phyloP scores from a whole-genome alignment of 371 early-diverging fungal species.

The Mucor circinelloides region DNA sequence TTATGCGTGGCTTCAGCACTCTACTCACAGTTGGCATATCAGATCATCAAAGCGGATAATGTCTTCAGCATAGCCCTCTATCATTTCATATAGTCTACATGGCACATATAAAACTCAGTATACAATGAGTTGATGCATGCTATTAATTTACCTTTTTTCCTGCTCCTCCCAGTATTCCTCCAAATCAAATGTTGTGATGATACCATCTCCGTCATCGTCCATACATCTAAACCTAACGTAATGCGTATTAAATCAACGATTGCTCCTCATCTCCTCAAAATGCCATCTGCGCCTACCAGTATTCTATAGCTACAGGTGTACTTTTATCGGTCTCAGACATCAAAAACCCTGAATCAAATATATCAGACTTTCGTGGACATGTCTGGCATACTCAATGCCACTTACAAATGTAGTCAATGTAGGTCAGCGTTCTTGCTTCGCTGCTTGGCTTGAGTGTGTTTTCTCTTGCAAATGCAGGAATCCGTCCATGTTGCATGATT shows the following conservation, averaged over 20 bases:
- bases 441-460: not conserved
- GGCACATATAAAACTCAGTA: constrained; percentile 1
- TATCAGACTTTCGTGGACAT: not conserved
- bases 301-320: constrained; percentile 78
- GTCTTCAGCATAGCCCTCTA: constrained; percentile 23
- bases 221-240: constrained; percentile 75
- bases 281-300: constrained; percentile 61
- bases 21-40: constrained; percentile 46
- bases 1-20: not conserved
- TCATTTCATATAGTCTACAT: constrained; percentile 6
- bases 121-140: not conserved
- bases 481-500: constrained; percentile 55
- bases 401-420: constrained; percentile 58
- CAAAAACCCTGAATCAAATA: constrained; percentile 67
- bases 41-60: constrained; percentile 46
- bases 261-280: not conserved
- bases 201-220: constrained; percentile 90
- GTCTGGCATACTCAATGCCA: not conserved
- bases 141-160: constrained; percentile 33
- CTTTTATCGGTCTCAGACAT: constrained; percentile 88
- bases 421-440: constrained; percentile 28
- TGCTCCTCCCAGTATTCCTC: constrained; percentile 87
- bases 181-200: constrained; percentile 84
- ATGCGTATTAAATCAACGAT: not conserved
- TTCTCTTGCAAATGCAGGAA: constrained; percentile 30